Conservation (phyloP, 352 stramenopile genomes). For the Globisporangium spiculum region DNA sequence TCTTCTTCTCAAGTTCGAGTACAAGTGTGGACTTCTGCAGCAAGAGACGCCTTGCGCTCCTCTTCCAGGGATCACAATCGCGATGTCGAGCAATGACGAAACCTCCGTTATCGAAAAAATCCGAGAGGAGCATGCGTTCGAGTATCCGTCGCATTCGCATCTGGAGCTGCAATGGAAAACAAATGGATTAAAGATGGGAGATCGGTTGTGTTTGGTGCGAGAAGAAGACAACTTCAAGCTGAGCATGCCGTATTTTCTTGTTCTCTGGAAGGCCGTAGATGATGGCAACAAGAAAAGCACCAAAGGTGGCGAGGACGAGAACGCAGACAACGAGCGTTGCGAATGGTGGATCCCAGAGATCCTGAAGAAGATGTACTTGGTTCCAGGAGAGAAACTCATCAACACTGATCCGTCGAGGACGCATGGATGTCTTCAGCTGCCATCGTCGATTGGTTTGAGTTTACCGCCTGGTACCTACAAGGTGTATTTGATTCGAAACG, state of each 20-base stretch:
- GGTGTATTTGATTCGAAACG: slow-evolving; percentile 46
- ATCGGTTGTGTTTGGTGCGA: slow-evolving; percentile 43
- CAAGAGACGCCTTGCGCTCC: slow-evolving; percentile 9
- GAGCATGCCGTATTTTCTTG: slow-evolving; percentile 38
- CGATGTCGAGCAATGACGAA: slow-evolving; percentile 32
- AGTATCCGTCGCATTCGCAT: slow-evolving; percentile 39
- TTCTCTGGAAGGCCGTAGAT: slow-evolving; percentile 33
- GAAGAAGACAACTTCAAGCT: slow-evolving; percentile 40
- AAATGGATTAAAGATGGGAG: slow-evolving; percentile 20
- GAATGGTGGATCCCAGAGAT: slow-evolving; percentile 44
- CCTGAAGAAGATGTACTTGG: slow-evolving; percentile 28
- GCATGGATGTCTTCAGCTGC: slow-evolving; percentile 25
- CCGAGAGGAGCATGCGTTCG: slow-evolving; percentile 21
- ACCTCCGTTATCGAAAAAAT: slow-evolving; percentile 5
- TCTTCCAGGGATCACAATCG: slow-evolving; percentile 25
- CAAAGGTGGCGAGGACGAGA: slow-evolving; percentile 2
- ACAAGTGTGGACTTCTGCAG: slow-evolving; percentile 42
- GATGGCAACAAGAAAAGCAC: slow-evolving; percentile 2
- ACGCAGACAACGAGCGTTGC: slow-evolving; percentile 9
- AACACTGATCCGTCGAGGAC: slow-evolving; percentile 21
- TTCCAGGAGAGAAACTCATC: slow-evolving; percentile 18
- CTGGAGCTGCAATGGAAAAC: slow-evolving; percentile 42
- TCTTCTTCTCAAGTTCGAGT: slow-evolving; percentile 41
- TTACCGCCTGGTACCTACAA: slow-evolving; percentile 41
- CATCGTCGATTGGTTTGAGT: slow-evolving; percentile 42